Conservation (phyloP, 2,329 filamentous ascomycete species). For the Albophoma yamanashiensis region DNA sequence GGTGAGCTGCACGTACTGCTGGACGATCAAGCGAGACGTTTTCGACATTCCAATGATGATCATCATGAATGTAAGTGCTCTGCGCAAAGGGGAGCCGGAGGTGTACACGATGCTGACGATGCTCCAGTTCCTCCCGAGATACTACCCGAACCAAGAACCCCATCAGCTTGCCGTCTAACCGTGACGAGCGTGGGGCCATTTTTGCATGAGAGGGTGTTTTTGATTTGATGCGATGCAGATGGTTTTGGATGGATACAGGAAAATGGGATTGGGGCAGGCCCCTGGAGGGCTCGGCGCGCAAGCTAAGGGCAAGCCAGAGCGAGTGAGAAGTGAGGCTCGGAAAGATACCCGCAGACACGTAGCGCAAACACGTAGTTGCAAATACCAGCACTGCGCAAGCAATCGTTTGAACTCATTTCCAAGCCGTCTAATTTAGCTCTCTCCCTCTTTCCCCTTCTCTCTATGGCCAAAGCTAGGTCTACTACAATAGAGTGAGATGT, state of each 20-base stretch:
- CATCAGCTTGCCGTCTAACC: conserved; percentile 43
- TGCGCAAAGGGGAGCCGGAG: background rate
- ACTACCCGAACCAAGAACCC: conserved; percentile 45
- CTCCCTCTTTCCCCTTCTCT: too few species aligned
- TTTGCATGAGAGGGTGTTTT: conserved; percentile 7
- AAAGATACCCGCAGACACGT: conserved; percentile 3
- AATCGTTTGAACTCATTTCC: background rate
- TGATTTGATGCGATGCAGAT: background rate
- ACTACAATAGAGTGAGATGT: background rate
- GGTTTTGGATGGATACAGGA: background rate
- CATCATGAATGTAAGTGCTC: conserved; percentile 80
- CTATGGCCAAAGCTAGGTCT: background rate
- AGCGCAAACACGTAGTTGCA: background rate
- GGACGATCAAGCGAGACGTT: conserved; percentile 92
- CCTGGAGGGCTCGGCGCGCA: background rate
- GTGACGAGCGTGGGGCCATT: conserved; percentile 7
- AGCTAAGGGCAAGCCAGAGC: background rate
- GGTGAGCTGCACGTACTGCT: conserved; percentile 91
- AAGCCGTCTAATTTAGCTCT: background rate
- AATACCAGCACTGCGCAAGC: background rate
- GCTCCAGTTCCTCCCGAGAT: conserved; percentile 46
- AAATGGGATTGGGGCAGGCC: background rate
- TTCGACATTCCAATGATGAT: conserved; percentile 99
- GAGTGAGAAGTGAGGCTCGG: background rate
- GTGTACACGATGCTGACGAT: conserved; percentile 8